These are phyloP conservation scores for Pulveroboletus sp. DNA, from an alignment of 768 basidiomycete species.

Conservation along the genomic window DNA sequence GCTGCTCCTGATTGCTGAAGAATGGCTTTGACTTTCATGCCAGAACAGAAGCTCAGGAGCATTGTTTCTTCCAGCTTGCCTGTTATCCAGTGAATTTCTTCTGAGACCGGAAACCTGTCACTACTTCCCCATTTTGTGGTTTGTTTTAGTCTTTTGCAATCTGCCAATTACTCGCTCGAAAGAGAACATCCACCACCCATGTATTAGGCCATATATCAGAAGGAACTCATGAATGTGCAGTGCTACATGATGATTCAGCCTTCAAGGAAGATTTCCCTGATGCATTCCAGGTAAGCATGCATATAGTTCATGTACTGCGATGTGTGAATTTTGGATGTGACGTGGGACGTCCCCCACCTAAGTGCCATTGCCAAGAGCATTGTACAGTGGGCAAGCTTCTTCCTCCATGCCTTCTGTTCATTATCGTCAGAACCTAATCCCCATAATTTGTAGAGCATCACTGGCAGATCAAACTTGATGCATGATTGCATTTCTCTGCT, in stretches of 20 bases:
- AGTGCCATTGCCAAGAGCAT: slow-evolving; percentile 32
- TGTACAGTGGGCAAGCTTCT: slow-evolving; percentile 23
- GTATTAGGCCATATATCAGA: slow-evolving; percentile 28
- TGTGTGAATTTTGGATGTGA: slow-evolving; percentile 14
- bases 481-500: slow-evolving; percentile 31
- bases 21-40: not conserved
- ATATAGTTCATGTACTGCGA: slow-evolving; percentile 23
- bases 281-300: slow-evolving; percentile 18
- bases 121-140: not conserved
- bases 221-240: slow-evolving; percentile 31
- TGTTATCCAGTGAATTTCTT: not conserved
- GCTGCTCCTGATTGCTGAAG: not conserved
- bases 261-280: slow-evolving; percentile 19
- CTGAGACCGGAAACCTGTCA: not conserved
- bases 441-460: slow-evolving; percentile 32
- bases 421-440: not conserved
- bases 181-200: slow-evolving; percentile 35
- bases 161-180: slow-evolving; percentile 28
- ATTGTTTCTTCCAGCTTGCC: slow-evolving; percentile 8
- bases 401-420: not conserved
- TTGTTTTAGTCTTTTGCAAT: slow-evolving; percentile 18
- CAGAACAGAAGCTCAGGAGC: slow-evolving; percentile 2
- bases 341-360: slow-evolving; percentile 15
- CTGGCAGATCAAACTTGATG: slow-evolving; percentile 25
- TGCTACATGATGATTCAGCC: slow-evolving; percentile 32